Base-by-base conservation (phyloP, 805 yeast species). In the Candida coquimbonensis region DNA sequence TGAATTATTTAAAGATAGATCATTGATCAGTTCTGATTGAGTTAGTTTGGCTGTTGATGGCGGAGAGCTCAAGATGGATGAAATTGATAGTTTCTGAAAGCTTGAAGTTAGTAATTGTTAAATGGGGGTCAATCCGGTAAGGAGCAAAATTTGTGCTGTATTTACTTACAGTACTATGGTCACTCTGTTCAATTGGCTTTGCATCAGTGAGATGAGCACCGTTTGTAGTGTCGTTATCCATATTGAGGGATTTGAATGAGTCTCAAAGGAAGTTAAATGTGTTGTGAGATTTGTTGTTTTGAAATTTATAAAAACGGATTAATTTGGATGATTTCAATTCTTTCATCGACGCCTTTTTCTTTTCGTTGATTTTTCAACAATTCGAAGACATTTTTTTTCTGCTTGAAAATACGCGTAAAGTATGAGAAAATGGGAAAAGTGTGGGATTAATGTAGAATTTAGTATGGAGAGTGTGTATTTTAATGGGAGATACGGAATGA, bases 321-420 rank as follows among this genome's bases (percentile, higher is more conserved):
- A 36, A 36, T 3, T 14, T 21, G 14, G 7, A 17, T 11, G 38
- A 25, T 21, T 21, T 36, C 36, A 32, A 21, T 32, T 24, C 37
- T 32, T 39, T 26, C 38, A 34, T 16, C 32, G 29, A 21, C 46
- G 34, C 43, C 39, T 40, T 42, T 40, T 42, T 45, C 45, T 38
- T 41, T 45, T 38, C 48, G 42, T 34, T 38, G 46, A 38, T 32
- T 27, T 35, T 43, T 38, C 38, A 24, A 25, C 24, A 17, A 41
- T 31, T 35, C 32, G 38, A 35, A 21, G 34, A 25, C 8, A 17
- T 24, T 16, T 26, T 29, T 42, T 42, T 36, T 29, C 31, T 9
- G 31, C 13, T 29, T 29, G 31, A 29, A 13, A 21, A 39, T 11
- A 19, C 36, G 42, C 36, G 42, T 39, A 17, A 2, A 21, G 24